Base-by-base conservation (phyloP, 2,329 filamentous ascomycete species). In the Aspergillus chevalieri region DNA sequence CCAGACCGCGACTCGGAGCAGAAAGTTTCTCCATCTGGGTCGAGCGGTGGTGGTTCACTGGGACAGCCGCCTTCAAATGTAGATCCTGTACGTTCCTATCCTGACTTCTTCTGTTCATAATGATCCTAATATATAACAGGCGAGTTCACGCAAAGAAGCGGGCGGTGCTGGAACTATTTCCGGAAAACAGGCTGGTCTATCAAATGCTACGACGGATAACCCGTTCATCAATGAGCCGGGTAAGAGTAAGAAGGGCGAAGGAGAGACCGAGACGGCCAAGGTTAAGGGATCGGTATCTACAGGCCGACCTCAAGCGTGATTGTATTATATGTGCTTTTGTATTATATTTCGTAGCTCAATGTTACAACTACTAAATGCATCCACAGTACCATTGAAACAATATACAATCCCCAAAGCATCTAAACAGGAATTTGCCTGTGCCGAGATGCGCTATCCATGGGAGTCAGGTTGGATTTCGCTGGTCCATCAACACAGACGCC, bases 161-260 rank as follows among this genome's bases (percentile, higher is more conserved):
- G 51, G 33, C 48, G 47, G 47, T 8, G 15, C 41, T 9, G 46
- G 10, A 10, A 57, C 72, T 30, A 76, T 68, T 15, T 74, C 73
- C 22, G 71, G 67, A 46, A 80, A 81, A 65, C 77, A 82, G 63
- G 66, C 75, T 58, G 78, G 77, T 26, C 39, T 79, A 8, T 73
- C 70, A 43, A 81, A 78, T 57, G 70, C 69, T 9, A 72, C 79
- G 46, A 79, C 78, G 8, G 71, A 74, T 51, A 75, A 82, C 63
- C 72, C 74, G 41, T 68, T 71, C 53, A 65, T 69, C 52, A 65
- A 70, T 43, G 65, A 74, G 44, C 57, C 69, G 4, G 69, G 70
- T 26, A 78, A 77, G 68, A 78, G 74, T 63, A 76, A 74, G 63
- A 83, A 82, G 69, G 66, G 69, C 17, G 79, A 82, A 63, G 80